Base-by-base conservation (phyloP, 1,139 yeast species). In the Yamadazyma membranifaciens region DNA sequence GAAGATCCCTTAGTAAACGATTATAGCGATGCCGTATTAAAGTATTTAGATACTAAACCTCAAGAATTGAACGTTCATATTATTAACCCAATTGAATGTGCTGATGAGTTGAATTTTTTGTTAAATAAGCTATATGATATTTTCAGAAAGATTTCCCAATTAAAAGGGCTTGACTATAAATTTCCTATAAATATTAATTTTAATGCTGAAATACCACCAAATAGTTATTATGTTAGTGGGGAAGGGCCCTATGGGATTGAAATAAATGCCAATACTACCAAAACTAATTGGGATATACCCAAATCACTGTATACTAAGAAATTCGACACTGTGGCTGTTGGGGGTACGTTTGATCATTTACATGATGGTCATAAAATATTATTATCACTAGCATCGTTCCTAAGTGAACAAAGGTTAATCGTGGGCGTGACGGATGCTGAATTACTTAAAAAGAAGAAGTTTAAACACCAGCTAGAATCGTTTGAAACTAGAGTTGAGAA, bases 261-360 rank as follows among this genome's bases (percentile, higher is more conserved):
- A 15, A 31, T 36, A 9, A 16, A 24, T 3, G 17, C 31, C 11
- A n/a, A 9, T 15, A 25, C 24, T 6, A 14, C 13, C 3, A 7
- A 15, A 11, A 6, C 6, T 3, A 11, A 9, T 13, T 29, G 25
- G 12, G 15, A 12, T 4, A 14, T 20, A 13, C 33, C 31, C 2
- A 7, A 24, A 17, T 7, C 30, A n/a, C 4, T n/a, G 12, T 4
- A n/a, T 9, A 11, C 13, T n/a, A n/a, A 27, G 6, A 34, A 31
- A 15, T 31, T 22, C 11, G n/a, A 12, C 13, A 40, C 38, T 6
- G 49, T 41, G 11, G 95, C 95, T 1, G 82, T 91, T 1, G 98
- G 98, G 0, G 99, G 99, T 0, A 94, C 98, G 0, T 94, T 94
- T 65, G 99, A 94, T 57, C 98, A 94, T 62, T 58, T 94, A 30